These are phyloP conservation scores for Fraxinus latifolia DNA, from an alignment of 305 asterid species.

Conservation along the genomic window DNA sequence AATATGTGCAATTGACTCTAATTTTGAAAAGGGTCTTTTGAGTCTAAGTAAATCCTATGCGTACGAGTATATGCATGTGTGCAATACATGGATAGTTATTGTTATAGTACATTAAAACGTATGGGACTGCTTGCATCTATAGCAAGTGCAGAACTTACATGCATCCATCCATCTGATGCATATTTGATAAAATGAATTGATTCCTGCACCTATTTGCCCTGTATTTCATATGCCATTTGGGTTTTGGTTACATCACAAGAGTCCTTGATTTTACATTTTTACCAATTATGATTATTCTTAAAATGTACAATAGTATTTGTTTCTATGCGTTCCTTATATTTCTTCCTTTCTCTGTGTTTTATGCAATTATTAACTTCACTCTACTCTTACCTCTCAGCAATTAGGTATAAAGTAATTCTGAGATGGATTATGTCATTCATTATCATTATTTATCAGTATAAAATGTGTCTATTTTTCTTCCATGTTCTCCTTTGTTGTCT, in stretches of 20 bases:
- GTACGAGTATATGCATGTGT: slow-evolving; percentile 11
- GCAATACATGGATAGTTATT: slow-evolving; percentile 2
- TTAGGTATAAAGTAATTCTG: background rate
- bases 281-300: slow-evolving; percentile 4
- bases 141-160: slow-evolving; percentile 1
- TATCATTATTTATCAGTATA: slow-evolving; percentile 8
- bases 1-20: background rate
- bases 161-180: slow-evolving; percentile 17
- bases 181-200: background rate
- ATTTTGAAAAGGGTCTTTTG: background rate
- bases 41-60: background rate
- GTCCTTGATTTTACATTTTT: slow-evolving; percentile 5
- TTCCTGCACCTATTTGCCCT: background rate
- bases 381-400: background rate
- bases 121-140: slow-evolving; percentile 20
- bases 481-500: slow-evolving; percentile 16
- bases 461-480: background rate
- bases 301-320: background rate
- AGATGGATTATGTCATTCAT: background rate
- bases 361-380: background rate
- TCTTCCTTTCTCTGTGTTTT: slow-evolving; percentile 2
- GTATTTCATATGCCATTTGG: slow-evolving; percentile 1
- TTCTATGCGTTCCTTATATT: background rate
- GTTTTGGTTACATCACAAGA: slow-evolving; percentile 11
- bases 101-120: background rate